phyloP scores from a whole-genome alignment of 2,329 filamentous ascomycete genomes.

The Colletotrichum lentis region DNA sequence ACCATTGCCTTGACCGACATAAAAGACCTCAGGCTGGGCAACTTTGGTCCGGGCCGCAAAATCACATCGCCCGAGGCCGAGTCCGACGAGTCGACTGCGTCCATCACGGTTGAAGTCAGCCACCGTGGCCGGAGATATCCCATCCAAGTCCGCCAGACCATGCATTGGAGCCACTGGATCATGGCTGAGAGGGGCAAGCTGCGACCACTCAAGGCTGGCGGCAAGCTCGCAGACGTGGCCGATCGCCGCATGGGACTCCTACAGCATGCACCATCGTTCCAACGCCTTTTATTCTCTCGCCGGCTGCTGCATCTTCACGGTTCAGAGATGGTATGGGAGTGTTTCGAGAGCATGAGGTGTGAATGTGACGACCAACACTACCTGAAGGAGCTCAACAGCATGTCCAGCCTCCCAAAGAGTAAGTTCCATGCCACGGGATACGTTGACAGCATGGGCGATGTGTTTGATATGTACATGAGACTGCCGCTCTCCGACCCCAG shows the following conservation, averaged over 20 bases:
- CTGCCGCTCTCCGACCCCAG: background rate
- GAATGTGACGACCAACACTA: slow-evolving; percentile 5
- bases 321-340: slow-evolving; percentile 25
- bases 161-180: background rate
- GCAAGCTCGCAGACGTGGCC: background rate
- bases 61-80: background rate
- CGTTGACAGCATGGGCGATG: too few relatives aligned
- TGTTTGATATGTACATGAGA: background rate
- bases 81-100: background rate
- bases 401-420: background rate
- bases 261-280: background rate
- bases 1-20: slow-evolving; percentile 19
- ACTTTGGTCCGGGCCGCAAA: background rate
- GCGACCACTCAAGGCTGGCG: background rate
- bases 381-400: background rate
- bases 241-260: background rate
- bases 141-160: slow-evolving; percentile 3
- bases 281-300: slow-evolving; percentile 12
- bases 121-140: background rate
- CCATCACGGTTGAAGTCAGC: background rate
- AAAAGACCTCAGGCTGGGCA: slow-evolving; percentile 10
- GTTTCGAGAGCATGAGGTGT: background rate
- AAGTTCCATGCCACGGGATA: background rate
- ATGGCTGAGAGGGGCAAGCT: background rate
- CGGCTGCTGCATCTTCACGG: slow-evolving; percentile 15